Percentiles rank a stretch among this genome's conserved stretches.
Evolutionary conservation across 352 stramenopile genomes (phyloP).

Genomic region (Aphanomyces stellatus): DNA sequence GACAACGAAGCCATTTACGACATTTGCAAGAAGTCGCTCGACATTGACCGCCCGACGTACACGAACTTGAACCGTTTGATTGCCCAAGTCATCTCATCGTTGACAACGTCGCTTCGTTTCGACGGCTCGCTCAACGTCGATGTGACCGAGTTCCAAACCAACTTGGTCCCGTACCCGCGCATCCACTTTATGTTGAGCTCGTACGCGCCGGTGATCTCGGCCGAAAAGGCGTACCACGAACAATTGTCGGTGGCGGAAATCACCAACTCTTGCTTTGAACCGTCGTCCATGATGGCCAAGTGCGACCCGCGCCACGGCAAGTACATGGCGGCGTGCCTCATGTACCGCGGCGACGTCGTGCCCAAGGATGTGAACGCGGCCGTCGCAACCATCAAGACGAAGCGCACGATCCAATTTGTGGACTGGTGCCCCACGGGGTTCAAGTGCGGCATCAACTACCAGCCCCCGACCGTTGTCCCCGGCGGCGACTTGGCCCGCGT

Average conservation of each 20-base stretch:
- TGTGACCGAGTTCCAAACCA: constrained; percentile 93
- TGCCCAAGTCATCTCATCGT: constrained; percentile 87
- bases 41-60: constrained; percentile 91
- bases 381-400: constrained; percentile 93
- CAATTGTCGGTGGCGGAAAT: constrained; percentile 90
- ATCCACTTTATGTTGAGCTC: constrained; percentile 94
- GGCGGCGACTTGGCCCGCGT: constrained; percentile 18
- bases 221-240: constrained; percentile 89
- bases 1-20: constrained; percentile 96
- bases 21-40: constrained; percentile 88
- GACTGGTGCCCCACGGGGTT: constrained; percentile 85
- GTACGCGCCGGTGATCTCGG: constrained; percentile 90
- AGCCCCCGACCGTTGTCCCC: constrained; percentile 14
- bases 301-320: constrained; percentile 92
- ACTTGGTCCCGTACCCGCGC: constrained; percentile 91
- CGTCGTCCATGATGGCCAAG: constrained; percentile 92
- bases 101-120: constrained; percentile 91
- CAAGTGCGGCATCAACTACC: constrained; percentile 21
- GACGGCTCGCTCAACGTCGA: constrained; percentile 91
- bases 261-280: constrained; percentile 91
- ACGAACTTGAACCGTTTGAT: constrained; percentile 93
- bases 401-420: constrained; percentile 94
- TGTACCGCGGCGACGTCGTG: constrained; percentile 90
- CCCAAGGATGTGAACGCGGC: constrained; percentile 85
- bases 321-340: constrained; percentile 94